Evolutionary conservation across 2,329 filamentous ascomycete species (phyloP).

Genomic region (Diaporthe caulivora): DNA sequence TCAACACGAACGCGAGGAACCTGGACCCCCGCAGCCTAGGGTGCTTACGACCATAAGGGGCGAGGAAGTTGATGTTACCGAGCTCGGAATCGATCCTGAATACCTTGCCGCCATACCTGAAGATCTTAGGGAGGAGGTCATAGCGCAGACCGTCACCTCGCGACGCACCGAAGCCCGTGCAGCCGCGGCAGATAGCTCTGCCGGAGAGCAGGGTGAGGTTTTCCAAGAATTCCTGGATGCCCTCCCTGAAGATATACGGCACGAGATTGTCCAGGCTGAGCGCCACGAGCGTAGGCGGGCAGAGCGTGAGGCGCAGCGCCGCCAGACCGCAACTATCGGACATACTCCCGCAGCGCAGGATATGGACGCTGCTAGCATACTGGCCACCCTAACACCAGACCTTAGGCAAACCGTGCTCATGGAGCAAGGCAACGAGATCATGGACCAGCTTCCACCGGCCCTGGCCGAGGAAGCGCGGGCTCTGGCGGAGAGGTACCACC

Average conservation of each 20-base stretch:
- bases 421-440: constrained; percentile 90
- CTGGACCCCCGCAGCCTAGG: constrained; percentile 67
- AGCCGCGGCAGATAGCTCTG: constrained; percentile 68
- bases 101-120: constrained; percentile 98
- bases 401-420: constrained; percentile 89
- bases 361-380: constrained; percentile 93
- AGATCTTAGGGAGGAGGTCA: constrained; percentile 94
- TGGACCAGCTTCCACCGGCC: constrained; percentile 86
- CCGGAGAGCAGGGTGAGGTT: constrained; percentile 84
- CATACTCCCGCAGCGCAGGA: constrained; percentile 68
- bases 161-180: constrained; percentile 82
- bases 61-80: constrained; percentile 91
- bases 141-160: constrained; percentile 88
- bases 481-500: constrained; percentile 61
- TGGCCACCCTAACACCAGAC: constrained; percentile 87
- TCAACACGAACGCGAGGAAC: constrained; percentile 50
- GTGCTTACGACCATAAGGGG: constrained; percentile 88
- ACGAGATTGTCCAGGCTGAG: constrained; percentile 93
- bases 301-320: constrained; percentile 84
- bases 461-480: constrained; percentile 88
- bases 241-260: constrained; percentile 87
- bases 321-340: constrained; percentile 70
- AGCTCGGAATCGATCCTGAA: constrained; percentile 91
- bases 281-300: constrained; percentile 88
- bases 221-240: constrained; percentile 95